Evolutionary conservation across 306 rosid species (phyloP), one percentile per base, ranked within the genome.

Genomic region (Dalbergia cochinchinensis): DNA sequence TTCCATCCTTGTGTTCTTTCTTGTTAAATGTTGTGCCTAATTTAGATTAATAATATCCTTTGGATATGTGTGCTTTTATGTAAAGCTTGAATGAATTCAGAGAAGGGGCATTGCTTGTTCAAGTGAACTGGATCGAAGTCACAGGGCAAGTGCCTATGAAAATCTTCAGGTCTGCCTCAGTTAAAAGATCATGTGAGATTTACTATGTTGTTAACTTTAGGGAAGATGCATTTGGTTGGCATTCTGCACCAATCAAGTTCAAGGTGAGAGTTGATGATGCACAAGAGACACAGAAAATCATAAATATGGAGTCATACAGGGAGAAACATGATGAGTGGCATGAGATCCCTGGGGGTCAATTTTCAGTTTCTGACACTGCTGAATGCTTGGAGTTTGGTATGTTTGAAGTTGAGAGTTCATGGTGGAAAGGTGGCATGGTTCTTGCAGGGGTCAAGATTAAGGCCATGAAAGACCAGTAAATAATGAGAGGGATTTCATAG

Each of bases 371-470:
- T 1, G 15, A 67, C 5, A 8, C 6, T 20, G 67, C 31, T 19
- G 67, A 73, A 12, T 37, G 5, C 10, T 34, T 77, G 20, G 66
- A 66, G 74, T 77, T 77, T 55, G 81, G 81, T 4, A 77, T 77
- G 81, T 55, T 53, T 55, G 81, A 77, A 67, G 58, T 55, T 37
- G 74, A 66, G 5, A 77, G 16, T 41, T 41, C 67, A 7, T 77
- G 81, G 81, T 66, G 67, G 81, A 77, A 77, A 61, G 81, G 74
- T 19, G 26, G 71, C 50, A 41, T 77, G 74, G 35, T 65, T 50
- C 58, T 53, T 48, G 54, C 16, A 11, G 54, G 54, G 1, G 54
- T 48, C 54, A 48, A 11, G n/a, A 48, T 48, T 48, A 48, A 48
- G 54, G 54, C 54, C 15, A 4, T 48, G n/a, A 48, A 48, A 4